Percentiles rank a stretch among this genome's conserved stretches.
These are phyloP conservation scores for Skeletonema potamos DNA, from an alignment of 108 stramenopile species.

Conservation along the genomic window DNA sequence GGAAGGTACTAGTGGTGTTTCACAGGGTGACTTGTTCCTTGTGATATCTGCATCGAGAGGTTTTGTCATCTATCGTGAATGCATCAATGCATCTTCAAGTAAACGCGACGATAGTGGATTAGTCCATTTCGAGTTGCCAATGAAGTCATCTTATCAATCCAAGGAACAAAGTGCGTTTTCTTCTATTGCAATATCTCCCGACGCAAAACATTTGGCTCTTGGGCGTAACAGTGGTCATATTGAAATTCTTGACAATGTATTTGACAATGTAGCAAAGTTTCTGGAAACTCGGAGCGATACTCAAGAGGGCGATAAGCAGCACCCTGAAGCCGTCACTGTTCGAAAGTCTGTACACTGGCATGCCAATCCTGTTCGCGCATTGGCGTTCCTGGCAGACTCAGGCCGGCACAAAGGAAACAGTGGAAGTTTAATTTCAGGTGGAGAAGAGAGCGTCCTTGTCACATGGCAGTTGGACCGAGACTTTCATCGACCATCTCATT, in stretches of 20 bases:
- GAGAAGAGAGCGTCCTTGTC: slow-evolving; percentile 75
- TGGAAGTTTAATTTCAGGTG: slow-evolving; percentile 68
- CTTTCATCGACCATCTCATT: slow-evolving; percentile 53
- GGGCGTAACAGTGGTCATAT: slow-evolving; percentile 56
- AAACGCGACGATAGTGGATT: slow-evolving; percentile 1
- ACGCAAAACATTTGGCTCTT: slow-evolving; percentile 48
- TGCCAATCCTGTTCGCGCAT: slow-evolving; percentile 64
- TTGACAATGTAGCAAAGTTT: slow-evolving; percentile 46
- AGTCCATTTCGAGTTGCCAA: slow-evolving; percentile 1
- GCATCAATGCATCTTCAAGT: not conserved
- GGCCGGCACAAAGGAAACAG: slow-evolving; percentile 16
- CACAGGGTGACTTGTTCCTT: slow-evolving; percentile 25
- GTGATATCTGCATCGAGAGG: slow-evolving; percentile 23
- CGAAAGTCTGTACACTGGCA: slow-evolving; percentile 77
- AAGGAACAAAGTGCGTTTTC: slow-evolving; percentile 4
- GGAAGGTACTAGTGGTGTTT: not conserved
- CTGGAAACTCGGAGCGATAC: not conserved
- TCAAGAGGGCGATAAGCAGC: slow-evolving; percentile 16
- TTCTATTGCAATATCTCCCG: slow-evolving; percentile 46
- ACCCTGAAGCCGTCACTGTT: slow-evolving; percentile 53
- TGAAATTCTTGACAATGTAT: slow-evolving; percentile 51
- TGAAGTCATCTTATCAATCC: slow-evolving; percentile 1
- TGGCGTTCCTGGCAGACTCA: slow-evolving; percentile 40
- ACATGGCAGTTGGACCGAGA: slow-evolving; percentile 78
- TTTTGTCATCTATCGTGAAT: slow-evolving; percentile 26